Percentiles rank a stretch among this genome's conserved stretches.
These are phyloP conservation scores for Leccinum broughii DNA, from an alignment of 768 basidiomycete genomes.

Conservation along the genomic window DNA sequence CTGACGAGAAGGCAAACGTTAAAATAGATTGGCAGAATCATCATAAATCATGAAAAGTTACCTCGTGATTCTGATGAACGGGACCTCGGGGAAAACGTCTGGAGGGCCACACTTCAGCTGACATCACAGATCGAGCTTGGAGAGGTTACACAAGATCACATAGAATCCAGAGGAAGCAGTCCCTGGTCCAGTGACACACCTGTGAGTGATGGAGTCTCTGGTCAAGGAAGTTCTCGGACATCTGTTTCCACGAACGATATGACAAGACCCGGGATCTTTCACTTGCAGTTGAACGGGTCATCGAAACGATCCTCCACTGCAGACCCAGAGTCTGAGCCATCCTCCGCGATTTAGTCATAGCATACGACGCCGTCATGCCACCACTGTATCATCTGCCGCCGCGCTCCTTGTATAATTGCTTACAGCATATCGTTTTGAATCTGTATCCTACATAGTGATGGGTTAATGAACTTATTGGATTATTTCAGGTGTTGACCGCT, in stretches of 20 bases:
- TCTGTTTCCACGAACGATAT: not conserved
- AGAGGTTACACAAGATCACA: not conserved
- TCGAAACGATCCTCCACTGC: not conserved
- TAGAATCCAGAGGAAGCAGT: not conserved
- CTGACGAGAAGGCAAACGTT: not conserved
- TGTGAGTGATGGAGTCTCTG: not conserved
- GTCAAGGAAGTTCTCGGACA: not conserved
- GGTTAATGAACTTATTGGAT: not conserved
- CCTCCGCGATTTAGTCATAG: not conserved
- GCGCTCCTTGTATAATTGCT: not conserved
- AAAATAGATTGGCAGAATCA: conserved; percentile 16
- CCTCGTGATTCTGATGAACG: not conserved
- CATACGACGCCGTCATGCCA: not conserved
- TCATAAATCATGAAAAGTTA: conserved; percentile 12
- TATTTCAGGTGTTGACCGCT: not conserved
- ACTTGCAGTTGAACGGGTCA: not conserved
- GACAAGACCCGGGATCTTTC: not conserved
- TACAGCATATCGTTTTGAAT: not conserved
- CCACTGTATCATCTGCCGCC: not conserved
- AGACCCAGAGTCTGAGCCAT: not conserved
- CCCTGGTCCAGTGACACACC: not conserved
- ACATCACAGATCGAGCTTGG: conserved; percentile 1
- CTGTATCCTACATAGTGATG: not conserved
- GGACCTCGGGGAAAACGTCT: not conserved
- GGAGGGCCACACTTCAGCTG: not conserved